These are phyloP conservation scores for Daldinia vernicosa DNA, from an alignment of 495 filamentous ascomycete species.

Conservation along the genomic window DNA sequence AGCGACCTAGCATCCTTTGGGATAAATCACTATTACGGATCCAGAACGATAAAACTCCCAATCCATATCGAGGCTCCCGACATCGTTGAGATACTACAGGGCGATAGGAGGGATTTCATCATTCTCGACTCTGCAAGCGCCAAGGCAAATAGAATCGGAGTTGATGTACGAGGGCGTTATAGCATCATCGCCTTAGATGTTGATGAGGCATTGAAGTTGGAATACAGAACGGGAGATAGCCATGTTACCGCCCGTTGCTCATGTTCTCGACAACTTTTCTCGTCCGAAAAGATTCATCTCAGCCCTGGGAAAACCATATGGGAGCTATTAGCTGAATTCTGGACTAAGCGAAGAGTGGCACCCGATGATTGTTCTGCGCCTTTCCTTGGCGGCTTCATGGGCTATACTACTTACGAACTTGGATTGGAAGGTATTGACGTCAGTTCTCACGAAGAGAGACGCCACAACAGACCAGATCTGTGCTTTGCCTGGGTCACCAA, in stretches of 20 bases:
- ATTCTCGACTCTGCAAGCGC: constrained; percentile 66
- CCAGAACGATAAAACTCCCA: constrained; percentile 46
- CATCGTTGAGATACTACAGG: constrained; percentile 58
- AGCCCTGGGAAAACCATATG: constrained; percentile 58
- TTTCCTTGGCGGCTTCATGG: constrained; percentile 92
- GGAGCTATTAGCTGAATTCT: constrained; percentile 65
- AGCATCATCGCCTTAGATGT: constrained; percentile 73
- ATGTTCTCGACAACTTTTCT: not conserved
- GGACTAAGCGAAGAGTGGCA: constrained; percentile 55
- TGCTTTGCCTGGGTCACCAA: constrained; percentile 79
- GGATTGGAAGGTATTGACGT: constrained; percentile 72
- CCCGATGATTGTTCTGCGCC: constrained; percentile 57
- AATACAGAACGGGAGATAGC: constrained; percentile 59
- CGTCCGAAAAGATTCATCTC: constrained; percentile 46
- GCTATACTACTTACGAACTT: constrained; percentile 89
- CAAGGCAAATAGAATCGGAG: constrained; percentile 45
- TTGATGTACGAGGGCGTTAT: constrained; percentile 66
- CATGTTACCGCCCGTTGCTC: constrained; percentile 46
- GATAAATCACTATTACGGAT: constrained; percentile 40
- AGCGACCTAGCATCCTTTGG: constrained; percentile 39
- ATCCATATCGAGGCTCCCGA: constrained; percentile 53
- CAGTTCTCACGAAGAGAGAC: constrained; percentile 35
- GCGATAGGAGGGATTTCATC: constrained; percentile 54
- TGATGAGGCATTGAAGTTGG: constrained; percentile 59
- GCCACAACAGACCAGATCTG: constrained; percentile 72